Evolutionary conservation across 2,329 filamentous ascomycete genomes (phyloP).

Genomic region (Gnomoniopsis sp.): DNA sequence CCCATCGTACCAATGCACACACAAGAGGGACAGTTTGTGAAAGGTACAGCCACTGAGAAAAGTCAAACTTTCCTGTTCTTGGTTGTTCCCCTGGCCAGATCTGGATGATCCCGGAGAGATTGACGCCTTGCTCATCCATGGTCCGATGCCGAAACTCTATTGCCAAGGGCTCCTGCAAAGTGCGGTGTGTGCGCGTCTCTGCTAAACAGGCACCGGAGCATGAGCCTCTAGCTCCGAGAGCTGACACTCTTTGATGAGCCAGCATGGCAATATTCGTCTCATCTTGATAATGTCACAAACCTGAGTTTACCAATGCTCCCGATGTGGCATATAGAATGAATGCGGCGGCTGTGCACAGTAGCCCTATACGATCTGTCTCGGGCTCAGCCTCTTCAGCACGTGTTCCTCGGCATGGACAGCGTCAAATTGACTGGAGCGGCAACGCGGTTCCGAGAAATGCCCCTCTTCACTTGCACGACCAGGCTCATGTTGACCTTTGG

Average conservation of each 20-base stretch:
- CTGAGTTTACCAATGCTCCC: not conserved
- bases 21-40: not conserved
- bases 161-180: not conserved
- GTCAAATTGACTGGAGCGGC: not conserved
- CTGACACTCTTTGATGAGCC: not conserved
- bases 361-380: not conserved
- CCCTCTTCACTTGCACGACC: no score
- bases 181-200: not conserved
- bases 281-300: not conserved
- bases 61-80: not conserved
- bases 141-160: not conserved
- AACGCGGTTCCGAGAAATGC: not conserved
- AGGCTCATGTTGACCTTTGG: no score
- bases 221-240: not conserved
- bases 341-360: no score
- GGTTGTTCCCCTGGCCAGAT: not conserved
- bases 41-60: not conserved
- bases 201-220: not conserved
- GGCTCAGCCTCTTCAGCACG: not conserved
- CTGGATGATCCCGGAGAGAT: not conserved
- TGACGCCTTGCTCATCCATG: not conserved
- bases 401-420: not conserved
- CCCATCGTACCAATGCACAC: no score
- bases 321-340: not conserved
- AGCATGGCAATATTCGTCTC: not conserved